Percentiles rank a stretch among this genome's conserved stretches.
Conservation (phyloP, 768 basidiomycete species). For the Tephrocybe sp. region DNA sequence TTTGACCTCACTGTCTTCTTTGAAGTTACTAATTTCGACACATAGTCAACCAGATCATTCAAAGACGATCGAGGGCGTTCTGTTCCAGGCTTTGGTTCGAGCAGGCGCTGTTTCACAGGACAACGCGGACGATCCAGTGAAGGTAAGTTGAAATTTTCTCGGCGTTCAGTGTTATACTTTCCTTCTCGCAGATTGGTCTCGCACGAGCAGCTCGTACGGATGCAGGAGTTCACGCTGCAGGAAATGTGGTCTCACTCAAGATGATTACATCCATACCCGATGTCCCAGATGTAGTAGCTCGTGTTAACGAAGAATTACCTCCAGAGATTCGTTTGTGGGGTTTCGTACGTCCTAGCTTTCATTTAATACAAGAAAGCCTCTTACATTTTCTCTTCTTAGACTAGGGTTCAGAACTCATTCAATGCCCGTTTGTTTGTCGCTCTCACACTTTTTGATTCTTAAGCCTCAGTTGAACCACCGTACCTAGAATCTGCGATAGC, state of each 20-base stretch:
- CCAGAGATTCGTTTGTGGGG: conserved; percentile 93
- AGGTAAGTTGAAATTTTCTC: conserved; percentile 41
- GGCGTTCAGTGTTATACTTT: background rate
- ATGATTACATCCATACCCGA: conserved; percentile 79
- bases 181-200: conserved; percentile 62
- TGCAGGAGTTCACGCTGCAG: conserved; percentile 95
- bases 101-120: conserved; percentile 93
- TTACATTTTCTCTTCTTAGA: conserved; percentile 28
- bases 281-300: conserved; percentile 62
- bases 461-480: conserved; percentile 9
- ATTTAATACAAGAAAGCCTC: background rate
- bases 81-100: conserved; percentile 86
- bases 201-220: conserved; percentile 93
- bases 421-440: conserved; percentile 65
- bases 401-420: conserved; percentile 77
- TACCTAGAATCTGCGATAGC: conserved; percentile 80
- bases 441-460: conserved; percentile 3
- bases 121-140: conserved; percentile 87
- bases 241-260: conserved; percentile 91
- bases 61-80: conserved; percentile 83
- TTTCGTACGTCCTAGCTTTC: conserved; percentile 47
- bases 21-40: conserved; percentile 4
- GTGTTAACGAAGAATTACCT: conserved; percentile 86
- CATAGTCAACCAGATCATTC: conserved; percentile 65
- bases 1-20: background rate